Conservation (phyloP, 176 grass and related monocot species). For the Ampelocalamus luodianensis region DNA sequence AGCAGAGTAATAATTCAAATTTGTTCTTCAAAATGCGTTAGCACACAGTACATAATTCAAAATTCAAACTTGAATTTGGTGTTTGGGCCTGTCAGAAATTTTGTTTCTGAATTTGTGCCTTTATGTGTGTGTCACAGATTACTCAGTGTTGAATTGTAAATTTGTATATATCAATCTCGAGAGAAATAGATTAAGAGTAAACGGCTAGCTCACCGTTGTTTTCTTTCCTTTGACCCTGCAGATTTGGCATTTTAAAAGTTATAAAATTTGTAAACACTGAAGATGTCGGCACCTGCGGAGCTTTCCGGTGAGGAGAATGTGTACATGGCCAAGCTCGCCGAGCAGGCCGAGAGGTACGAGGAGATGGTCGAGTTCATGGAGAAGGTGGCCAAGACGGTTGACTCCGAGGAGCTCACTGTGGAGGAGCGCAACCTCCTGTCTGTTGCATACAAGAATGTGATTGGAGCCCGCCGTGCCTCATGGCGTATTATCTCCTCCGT, state of each 20-base stretch:
- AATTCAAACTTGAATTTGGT: background rate
- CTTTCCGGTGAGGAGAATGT: slow-evolving; percentile 79
- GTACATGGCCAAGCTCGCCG: slow-evolving; percentile 88
- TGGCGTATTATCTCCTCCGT: slow-evolving; percentile 92
- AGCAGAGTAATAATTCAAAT: background rate
- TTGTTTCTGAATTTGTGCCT: background rate
- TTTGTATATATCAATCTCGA: background rate
- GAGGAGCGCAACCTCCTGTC: slow-evolving; percentile 95
- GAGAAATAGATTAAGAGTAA: background rate
- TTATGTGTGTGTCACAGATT: background rate
- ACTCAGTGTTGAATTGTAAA: background rate
- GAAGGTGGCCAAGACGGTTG: slow-evolving; percentile 74
- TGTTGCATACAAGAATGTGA: slow-evolving; percentile 90
- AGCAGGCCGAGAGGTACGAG: slow-evolving; percentile 89
- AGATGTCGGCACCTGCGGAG: slow-evolving; percentile 70
- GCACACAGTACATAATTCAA: background rate
- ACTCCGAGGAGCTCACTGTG: slow-evolving; percentile 68
- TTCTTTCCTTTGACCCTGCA: slow-evolving; percentile 23
- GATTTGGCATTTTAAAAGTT: slow-evolving; percentile 32
- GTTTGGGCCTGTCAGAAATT: background rate
- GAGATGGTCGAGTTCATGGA: slow-evolving; percentile 98
- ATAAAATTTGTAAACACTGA: slow-evolving; percentile 9
- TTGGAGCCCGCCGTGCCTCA: slow-evolving; percentile 74
- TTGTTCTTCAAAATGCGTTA: background rate
- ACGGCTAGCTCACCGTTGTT: slow-evolving; percentile 1